A percentile compares a stretch with the other conserved stretches of the same genome.
Conservation (phyloP, 2,329 filamentous ascomycete genomes). For the Pestalotiopsis sp. region DNA sequence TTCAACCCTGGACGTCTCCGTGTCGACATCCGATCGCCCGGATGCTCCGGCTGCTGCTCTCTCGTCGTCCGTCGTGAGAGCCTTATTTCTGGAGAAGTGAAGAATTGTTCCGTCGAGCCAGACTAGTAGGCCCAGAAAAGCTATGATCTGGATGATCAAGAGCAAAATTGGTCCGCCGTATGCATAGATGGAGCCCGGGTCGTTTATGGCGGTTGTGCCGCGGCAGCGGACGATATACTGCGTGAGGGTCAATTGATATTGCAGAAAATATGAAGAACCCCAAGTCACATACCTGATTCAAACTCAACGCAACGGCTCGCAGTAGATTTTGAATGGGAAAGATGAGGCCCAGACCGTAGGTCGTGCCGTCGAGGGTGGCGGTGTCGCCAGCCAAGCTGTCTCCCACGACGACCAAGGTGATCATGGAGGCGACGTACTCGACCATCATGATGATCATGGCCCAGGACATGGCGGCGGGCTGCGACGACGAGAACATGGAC, state of each 20-base stretch:
- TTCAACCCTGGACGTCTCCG: constrained; percentile 30
- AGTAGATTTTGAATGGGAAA: constrained; percentile 64
- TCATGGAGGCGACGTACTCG: constrained; percentile 25
- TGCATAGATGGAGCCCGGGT: constrained; percentile 60
- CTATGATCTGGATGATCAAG: constrained; percentile 61
- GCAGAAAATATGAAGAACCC: background rate
- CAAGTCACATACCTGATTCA: constrained; percentile 45
- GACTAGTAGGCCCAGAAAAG: constrained; percentile 63
- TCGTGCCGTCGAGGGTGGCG: constrained; percentile 55
- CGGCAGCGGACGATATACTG: constrained; percentile 63
- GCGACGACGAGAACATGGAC: constrained; percentile 61
- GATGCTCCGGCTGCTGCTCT: constrained; percentile 19
- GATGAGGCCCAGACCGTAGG: constrained; percentile 60
- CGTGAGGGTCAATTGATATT: background rate
- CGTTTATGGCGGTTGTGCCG: constrained; percentile 38
- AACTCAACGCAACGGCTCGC: constrained; percentile 57
- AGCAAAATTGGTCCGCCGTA: constrained; percentile 73
- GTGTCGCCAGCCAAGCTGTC: constrained; percentile 24
- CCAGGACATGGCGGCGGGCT: constrained; percentile 66
- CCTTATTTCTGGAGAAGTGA: constrained; percentile 31
- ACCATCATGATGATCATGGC: constrained; percentile 30
- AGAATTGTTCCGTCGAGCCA: constrained; percentile 67
- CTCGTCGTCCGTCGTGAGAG: constrained; percentile 25
- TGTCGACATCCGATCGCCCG: constrained; percentile 27
- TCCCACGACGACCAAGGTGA: constrained; percentile 25